These are phyloP conservation scores for Globisporangium perplexum DNA, from an alignment of 352 stramenopile species.

Conservation along the genomic window DNA sequence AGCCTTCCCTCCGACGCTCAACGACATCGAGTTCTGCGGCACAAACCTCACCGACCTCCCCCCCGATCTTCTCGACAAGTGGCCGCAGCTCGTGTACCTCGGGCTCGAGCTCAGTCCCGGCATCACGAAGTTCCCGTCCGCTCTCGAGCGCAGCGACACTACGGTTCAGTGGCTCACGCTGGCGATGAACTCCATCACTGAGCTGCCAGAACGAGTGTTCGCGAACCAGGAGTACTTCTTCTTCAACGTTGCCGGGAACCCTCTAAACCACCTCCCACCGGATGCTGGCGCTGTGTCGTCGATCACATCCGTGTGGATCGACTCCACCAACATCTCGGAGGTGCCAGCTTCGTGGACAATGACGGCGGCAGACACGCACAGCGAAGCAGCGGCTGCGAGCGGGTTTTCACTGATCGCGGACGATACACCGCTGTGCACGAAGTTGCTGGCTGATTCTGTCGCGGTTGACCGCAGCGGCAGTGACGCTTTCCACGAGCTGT, in stretches of 20 bases:
- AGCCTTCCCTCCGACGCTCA: background rate
- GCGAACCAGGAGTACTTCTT: background rate
- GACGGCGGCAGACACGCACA: background rate
- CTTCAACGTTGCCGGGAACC: constrained; percentile 9
- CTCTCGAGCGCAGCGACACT: background rate
- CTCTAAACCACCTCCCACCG: constrained; percentile 3
- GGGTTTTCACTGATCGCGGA: background rate
- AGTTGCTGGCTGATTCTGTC: background rate
- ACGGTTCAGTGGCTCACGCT: background rate
- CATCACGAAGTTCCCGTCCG: constrained; percentile 4
- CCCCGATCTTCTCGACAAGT: background rate
- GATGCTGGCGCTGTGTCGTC: background rate
- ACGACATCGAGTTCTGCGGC: constrained; percentile 3
- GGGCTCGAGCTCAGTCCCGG: constrained; percentile 5
- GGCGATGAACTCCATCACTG: background rate
- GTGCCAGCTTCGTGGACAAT: background rate
- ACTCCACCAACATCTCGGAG: background rate
- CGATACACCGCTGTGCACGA: background rate
- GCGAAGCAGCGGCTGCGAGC: background rate
- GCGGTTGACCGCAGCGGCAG: too few species aligned
- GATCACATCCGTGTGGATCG: background rate
- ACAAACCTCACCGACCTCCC: background rate
- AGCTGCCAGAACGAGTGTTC: background rate
- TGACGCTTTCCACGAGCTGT: too few species aligned
- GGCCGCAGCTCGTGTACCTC: background rate